Evolutionary conservation across 345 rosid species (phyloP), one percentile per base, ranked within the genome.

Genomic region (Euclidium syriacum): DNA sequence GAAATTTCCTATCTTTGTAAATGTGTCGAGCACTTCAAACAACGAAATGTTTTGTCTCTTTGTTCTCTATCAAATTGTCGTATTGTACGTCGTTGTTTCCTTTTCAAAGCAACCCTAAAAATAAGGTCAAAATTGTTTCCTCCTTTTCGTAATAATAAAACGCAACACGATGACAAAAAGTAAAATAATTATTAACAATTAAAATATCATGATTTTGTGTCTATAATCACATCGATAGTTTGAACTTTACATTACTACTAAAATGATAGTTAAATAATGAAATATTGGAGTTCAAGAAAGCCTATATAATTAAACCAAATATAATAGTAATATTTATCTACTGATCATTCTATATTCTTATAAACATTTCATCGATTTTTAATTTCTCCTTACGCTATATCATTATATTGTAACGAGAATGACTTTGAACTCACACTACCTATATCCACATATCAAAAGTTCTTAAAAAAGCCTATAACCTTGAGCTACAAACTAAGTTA

Each of bases 21-120:
- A n/a, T n/a, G 47, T 36, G 26, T 62, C 50, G 68, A 69, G 42
- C 63, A 52, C 19, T 61, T 43, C 55, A 69, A 70, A 53, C 74
- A 70, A 53, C 14, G 1, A 12, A 35, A 29, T 35, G 56, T 48
- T 62, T 70, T 47, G 58, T 70, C 64, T 35, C 58, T 54, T 62
- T 70, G 74, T 70, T 62, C 5, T 70, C 16, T 70, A 70, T 38
- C 74, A 62, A n/a, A 5, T 70, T 62, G 74, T 70, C 74, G 58
- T 70, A 62, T 70, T 54, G 15, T 35, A 35, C 44, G 56, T 69
- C 67, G 56, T 46, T 69, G 69, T 62, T 62, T 54, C 68, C 44
- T 23, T 70, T 36, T 4, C 64, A 62, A 70, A 70, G 52, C 52
- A 62, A 53, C 58, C 74, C 73, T 27, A 24, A 30, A 47, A 47